Evolutionary conservation across 768 basidiomycete genomes (phyloP).

Genomic region (Agaricus subrufescens): DNA sequence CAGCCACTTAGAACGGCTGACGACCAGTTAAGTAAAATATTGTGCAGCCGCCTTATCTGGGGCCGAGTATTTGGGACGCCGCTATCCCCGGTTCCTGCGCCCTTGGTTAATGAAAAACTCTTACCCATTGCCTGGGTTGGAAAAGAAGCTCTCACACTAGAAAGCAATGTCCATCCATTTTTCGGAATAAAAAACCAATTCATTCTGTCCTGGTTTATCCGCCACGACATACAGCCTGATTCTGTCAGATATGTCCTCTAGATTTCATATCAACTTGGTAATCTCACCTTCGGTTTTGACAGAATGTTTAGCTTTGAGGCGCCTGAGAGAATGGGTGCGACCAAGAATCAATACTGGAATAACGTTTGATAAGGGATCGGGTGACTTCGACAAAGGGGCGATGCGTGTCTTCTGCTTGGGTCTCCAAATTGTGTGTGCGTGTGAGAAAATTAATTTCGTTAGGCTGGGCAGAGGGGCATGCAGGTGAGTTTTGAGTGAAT

Average conservation of each 20-base stretch:
- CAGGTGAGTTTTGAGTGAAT: neutral
- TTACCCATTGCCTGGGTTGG: constrained; percentile 5
- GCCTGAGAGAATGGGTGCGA: neutral
- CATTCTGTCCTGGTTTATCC: neutral
- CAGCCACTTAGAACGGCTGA: neutral
- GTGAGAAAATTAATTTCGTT: neutral
- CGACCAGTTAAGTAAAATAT: neutral
- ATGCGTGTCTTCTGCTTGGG: neutral
- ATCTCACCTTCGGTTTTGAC: neutral
- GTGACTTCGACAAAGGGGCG: too few relatives aligned
- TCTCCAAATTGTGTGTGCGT: neutral
- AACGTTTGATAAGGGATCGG: neutral
- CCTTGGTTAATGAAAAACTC: neutral
- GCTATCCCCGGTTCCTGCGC: neutral
- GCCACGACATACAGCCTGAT: neutral
- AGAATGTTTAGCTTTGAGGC: neutral
- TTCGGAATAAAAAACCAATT: neutral
- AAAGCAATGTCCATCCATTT: neutral
- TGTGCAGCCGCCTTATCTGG: neutral
- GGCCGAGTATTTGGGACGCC: neutral
- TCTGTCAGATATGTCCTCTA: constrained; percentile 3
- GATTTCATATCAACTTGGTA: neutral
- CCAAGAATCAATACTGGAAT: constrained; percentile 3
- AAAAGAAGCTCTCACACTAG: constrained; percentile 10
- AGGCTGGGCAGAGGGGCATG: neutral